phyloP scores from a whole-genome alignment of 179 eudicot genomes.

The Spergularia azorica region DNA sequence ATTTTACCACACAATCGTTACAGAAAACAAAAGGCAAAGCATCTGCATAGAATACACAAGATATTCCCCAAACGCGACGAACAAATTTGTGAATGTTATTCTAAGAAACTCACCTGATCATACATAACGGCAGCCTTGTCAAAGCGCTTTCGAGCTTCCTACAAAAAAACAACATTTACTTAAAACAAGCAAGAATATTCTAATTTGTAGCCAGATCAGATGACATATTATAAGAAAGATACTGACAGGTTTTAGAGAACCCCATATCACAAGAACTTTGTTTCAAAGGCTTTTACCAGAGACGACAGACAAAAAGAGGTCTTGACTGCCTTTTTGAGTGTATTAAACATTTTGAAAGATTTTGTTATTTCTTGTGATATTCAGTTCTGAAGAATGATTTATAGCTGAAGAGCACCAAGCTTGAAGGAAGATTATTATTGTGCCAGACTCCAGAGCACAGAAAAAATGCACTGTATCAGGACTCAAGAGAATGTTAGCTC shows the following conservation, averaged over 20 bases:
- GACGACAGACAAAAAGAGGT: background rate
- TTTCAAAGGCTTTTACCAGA: background rate
- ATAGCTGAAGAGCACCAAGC: no score
- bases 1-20: background rate
- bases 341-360: background rate
- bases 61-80: background rate
- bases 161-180: slow-evolving; percentile 19
- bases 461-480: no score
- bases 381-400: no score
- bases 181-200: slow-evolving; percentile 1
- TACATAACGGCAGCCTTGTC: slow-evolving; percentile 76
- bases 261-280: background rate
- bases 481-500: no score
- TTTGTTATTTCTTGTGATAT: background rate
- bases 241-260: background rate
- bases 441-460: background rate
- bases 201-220: background rate
- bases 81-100: background rate
- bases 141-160: slow-evolving; percentile 97
- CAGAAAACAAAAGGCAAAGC: background rate
- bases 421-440: no score
- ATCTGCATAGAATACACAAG: background rate
- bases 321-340: background rate
- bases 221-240: background rate
- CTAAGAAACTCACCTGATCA: slow-evolving; percentile 61